Base-by-base conservation (phyloP, 768 basidiomycete genomes). In the Serendipita sp. region DNA sequence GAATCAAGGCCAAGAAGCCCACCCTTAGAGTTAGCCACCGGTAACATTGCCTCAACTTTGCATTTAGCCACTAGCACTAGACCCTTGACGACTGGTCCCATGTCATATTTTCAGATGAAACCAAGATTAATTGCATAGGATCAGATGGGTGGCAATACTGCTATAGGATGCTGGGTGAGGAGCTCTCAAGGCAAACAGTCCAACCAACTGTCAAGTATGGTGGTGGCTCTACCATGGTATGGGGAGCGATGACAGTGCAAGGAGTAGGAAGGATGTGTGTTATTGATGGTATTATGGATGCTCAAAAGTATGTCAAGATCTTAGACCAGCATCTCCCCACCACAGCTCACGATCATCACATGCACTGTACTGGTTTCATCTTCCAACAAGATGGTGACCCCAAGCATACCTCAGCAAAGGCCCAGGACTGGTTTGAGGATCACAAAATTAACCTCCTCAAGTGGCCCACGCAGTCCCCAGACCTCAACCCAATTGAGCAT, bases 401-500 rank as follows among this genome's bases (percentile, higher is more conserved):
- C 10, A 67, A 65, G 23, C 66, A 67, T 58, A 76, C 69, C 1
- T 67, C 70, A 16, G 68, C 69, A 46, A 16, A 72, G 10, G 70
- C 68, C 4, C 32, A 66, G 16, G 63, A 46, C 2, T 77, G 74
- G 73, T 74, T 78, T 56, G 4, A 46, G 10, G 60, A 73, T 11
- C 65, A 76, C 18, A 44, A 72, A 34, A 44, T 76, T 30, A 32
- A 70, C 45, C 44, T 70, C 5, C 64, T 78, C 4, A n/a, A 32
- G 1, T 78, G 75, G 75, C 72, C 72, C 5, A 63, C 76, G 2
- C 67, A 65, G 44, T 73, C 71, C 41, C 75, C 75, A 1, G 75
- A 77, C 68, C 69, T 76, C 28, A 75, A 74, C 68, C 73, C 72
- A 28, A 71, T 74, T 8, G 71, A 76, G 66, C 66, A 74, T 67